These are phyloP conservation scores for Alnus glutinosa DNA, from an alignment of 306 rosid species.

Conservation along the genomic window DNA sequence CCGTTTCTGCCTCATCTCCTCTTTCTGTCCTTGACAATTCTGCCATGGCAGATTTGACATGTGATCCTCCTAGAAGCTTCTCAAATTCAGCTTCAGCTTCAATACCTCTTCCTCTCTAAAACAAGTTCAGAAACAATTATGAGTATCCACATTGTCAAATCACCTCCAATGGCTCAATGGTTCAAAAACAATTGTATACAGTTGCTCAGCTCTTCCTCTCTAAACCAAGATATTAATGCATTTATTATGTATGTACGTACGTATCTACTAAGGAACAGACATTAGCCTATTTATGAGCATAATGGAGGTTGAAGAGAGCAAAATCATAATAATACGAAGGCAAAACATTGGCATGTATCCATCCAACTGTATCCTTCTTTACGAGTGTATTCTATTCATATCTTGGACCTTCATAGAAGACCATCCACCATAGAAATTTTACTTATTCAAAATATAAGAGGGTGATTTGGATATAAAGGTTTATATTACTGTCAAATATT, in stretches of 20 bases:
- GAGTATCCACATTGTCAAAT: conserved; percentile 16
- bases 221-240: neutral
- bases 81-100: conserved; percentile 80
- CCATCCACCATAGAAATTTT: neutral
- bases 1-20: conserved; percentile 61
- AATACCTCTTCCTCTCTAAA: conserved; percentile 68
- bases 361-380: neutral
- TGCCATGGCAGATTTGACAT: conserved; percentile 71
- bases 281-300: neutral
- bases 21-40: conserved; percentile 65
- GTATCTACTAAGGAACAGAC: neutral
- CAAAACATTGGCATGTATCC: neutral
- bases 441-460: neutral
- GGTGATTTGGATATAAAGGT: neutral
- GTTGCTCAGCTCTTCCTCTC: neutral
- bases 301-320: neutral
- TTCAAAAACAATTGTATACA: neutral
- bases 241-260: neutral
- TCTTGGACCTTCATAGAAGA: neutral
- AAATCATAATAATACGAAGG: neutral
- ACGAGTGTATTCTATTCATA: neutral
- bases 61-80: conserved; percentile 68
- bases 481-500: neutral
- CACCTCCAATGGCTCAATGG: conserved; percentile 12
- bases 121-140: conserved; percentile 30